Base-by-base conservation (phyloP, 2,329 filamentous ascomycete genomes). In the Phaeosphaeria sp. region DNA sequence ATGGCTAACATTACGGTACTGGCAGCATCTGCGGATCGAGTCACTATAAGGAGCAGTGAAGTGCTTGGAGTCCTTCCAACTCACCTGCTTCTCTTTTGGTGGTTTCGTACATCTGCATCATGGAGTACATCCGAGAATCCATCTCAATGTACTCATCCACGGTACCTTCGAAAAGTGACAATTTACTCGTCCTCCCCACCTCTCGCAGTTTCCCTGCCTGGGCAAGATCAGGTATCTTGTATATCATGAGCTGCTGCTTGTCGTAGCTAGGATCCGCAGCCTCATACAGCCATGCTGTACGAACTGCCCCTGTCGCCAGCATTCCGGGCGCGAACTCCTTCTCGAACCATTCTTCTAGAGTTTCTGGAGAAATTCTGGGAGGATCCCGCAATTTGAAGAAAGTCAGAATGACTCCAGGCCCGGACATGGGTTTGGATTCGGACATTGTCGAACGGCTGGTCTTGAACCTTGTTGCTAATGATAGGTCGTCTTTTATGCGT, bases 1-100 rank as follows among this genome's bases (percentile, higher is more conserved):
- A 68, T 67, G 3, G 71, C 73, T 24, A 67, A 46, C 8, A 75
- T 63, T 17, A 75, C 59, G 9, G 53, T 65, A 11, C 59, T 58
- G 6, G 59, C 57, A 24, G 59, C 55, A 55, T 68, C 70, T 69
- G 27, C 33, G 24, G 11, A 20, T 27, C 46, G 21, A 5, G 2
- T 15, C 15, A 25, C 54, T 5, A 55, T 30, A 20, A 18, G 48
- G 21, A 24, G 44, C 18, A 20, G 11, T n/a, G 21, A 7, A 47
- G 5, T 7, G 17, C 11, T 22, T 18, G 25, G 25, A 22, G n/a
- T 33, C 8, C 9, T 11, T 22, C 27, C 13, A 5, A 42, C 45
- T 6, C 46, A 73, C 69, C 67, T 65, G 71, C 59, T 24, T 60
- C 50, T 13, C 66, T 53, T 21, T 61, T 56, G 3, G 54, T 45